Evolutionary conservation across 805 yeast genomes (phyloP).

Genomic region (Kazachstania viticola): DNA sequence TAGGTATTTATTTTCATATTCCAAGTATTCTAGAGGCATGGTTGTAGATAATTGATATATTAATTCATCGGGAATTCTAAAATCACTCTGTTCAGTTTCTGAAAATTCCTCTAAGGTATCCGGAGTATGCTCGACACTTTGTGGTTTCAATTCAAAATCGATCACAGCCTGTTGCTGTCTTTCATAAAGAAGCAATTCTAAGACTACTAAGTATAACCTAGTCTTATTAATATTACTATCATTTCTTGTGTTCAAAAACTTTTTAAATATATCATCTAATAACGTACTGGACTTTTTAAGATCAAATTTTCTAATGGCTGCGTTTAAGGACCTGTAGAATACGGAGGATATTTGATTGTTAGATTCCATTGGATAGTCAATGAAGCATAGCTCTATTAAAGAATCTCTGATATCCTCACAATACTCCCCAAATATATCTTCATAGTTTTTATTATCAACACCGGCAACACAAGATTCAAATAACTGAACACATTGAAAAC

Average conservation of each 20-base stretch:
- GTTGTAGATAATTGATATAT: slow-evolving; percentile 25
- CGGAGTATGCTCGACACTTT: slow-evolving; percentile 18
- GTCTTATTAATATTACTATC: slow-evolving; percentile 27
- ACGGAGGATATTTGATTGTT: slow-evolving; percentile 26
- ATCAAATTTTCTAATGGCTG: slow-evolving; percentile 25
- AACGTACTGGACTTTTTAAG: slow-evolving; percentile 22
- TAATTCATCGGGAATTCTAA: slow-evolving; percentile 26
- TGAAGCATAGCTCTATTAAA: slow-evolving; percentile 33
- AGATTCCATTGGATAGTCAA: slow-evolving; percentile 14
- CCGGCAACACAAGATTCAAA: slow-evolving; percentile 24
- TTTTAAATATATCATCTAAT: slow-evolving; percentile 28
- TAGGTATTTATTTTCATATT: slow-evolving; percentile 27
- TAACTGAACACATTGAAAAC: slow-evolving; percentile 36
- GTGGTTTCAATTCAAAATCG: slow-evolving; percentile 44
- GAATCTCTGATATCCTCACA: slow-evolving; percentile 30
- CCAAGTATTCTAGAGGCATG: slow-evolving; percentile 30
- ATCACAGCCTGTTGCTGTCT: slow-evolving; percentile 50
- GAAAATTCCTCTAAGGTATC: slow-evolving; percentile 6
- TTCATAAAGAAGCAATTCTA: slow-evolving; percentile 31
- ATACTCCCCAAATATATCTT: slow-evolving; percentile 26
- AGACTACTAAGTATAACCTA: slow-evolving; percentile 32
- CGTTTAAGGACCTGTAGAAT: slow-evolving; percentile 28
- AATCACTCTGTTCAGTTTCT: slow-evolving; percentile 8
- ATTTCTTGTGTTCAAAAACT: slow-evolving; percentile 13
- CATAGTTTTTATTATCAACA: slow-evolving; percentile 14